Evolutionary conservation across 192 early-diverging fungal genomes (phyloP), one percentile per base, ranked within the genome.

Genomic region (Coemansia sp.): DNA sequence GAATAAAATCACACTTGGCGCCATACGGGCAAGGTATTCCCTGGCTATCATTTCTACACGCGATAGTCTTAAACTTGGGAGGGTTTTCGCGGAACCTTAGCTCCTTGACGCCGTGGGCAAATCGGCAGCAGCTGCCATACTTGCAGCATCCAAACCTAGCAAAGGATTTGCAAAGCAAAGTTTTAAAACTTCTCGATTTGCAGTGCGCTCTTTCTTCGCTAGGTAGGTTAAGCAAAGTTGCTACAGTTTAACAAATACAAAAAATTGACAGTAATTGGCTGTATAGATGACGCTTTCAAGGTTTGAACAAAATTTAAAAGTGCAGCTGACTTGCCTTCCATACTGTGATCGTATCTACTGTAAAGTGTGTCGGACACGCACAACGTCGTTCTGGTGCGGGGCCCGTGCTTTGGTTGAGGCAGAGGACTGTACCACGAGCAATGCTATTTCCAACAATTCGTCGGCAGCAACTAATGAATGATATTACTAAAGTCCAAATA

Each of bases 1-100:
- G 79, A n/a, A 64, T 57, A 68, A 70, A 81, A 51, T 75, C 73
- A 60, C 79, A 81, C 32, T 75, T 72, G 17, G 23, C 21, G 29
- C 66, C 76, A 19, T 75, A 80, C 1, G 78, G 62, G 23, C 78
- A 75, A 8, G 19, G 22, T 0, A 35, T 56, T 5, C 60, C 53
- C 9, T 62, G 50, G 2, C 17, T 49, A 15, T 71, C 67, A 35
- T 72, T 80, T 35, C 63, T 67, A 56, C 78, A 80, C 14, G 53
- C 32, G 0, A 45, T 22, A 1, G 78, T 80, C 24, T 74, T 71
- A 25, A 62, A 67, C 19, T 69, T 72, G 14, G 60, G 65, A 5
- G 72, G 78, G 25, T 70, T 66, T 6, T 50, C 32, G 5, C 78
- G 56, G 10, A 39, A 22, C 12, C 72, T 59, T 7, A 80, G 59